Conservation (phyloP, 2,329 filamentous ascomycete species). For the Aureobasidium namibiae region DNA sequence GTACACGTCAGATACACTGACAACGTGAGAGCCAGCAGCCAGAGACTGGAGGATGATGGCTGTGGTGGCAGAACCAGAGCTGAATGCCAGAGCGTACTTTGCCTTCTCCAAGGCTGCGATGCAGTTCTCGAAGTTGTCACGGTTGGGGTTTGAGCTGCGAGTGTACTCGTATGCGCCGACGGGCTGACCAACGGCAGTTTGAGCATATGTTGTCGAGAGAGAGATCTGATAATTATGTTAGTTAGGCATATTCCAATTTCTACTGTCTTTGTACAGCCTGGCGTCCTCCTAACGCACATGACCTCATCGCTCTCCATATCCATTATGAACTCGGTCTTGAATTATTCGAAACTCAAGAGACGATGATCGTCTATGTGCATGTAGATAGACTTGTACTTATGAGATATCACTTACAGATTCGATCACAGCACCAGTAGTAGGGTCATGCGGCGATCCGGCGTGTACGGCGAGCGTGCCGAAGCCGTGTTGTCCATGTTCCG, state of each 20-base stretch:
- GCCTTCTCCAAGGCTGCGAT: constrained; percentile 90
- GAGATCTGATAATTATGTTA: constrained; percentile 56
- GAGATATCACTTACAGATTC: constrained; percentile 49
- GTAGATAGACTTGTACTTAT: not conserved
- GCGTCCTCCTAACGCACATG: too few relatives aligned
- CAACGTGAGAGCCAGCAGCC: constrained; percentile 82
- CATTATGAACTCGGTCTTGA: not conserved
- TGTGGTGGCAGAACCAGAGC: constrained; percentile 87
- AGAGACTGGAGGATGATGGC: constrained; percentile 89
- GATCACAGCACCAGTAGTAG: constrained; percentile 88
- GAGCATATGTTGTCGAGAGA: constrained; percentile 92
- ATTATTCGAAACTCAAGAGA: not conserved
- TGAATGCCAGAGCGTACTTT: constrained; percentile 86
- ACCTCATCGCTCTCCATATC: not conserved
- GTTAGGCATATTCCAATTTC: not conserved
- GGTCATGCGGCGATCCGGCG: constrained; percentile 84
- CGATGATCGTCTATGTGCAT: not conserved
- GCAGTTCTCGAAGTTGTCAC: constrained; percentile 86
- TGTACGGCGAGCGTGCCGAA: constrained; percentile 96
- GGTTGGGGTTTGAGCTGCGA: constrained; percentile 87
- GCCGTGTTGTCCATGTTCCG: constrained; percentile 45
- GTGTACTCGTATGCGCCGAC: constrained; percentile 90
- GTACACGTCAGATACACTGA: constrained; percentile 96
- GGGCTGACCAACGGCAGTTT: constrained; percentile 77
- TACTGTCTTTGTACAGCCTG: not conserved